Evolutionary conservation across 768 basidiomycete genomes (phyloP), one percentile per base, ranked within the genome.

Genomic region (Asterophora parasitica): DNA sequence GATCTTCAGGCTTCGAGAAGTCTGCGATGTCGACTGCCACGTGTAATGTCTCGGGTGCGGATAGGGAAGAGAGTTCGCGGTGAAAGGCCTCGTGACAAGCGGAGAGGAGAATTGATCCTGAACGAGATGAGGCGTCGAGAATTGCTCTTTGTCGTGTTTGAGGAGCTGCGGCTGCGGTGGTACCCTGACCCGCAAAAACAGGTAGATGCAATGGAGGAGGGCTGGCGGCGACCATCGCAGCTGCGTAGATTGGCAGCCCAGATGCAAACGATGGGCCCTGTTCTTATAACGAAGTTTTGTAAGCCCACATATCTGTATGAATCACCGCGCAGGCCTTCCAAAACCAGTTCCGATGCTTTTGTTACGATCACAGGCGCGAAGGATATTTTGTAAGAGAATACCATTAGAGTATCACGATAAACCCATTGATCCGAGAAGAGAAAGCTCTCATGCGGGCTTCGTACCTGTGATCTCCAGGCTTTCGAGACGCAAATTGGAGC

Each of bases 121-220:
- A 57, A 4, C 72, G 61, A 10, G 73, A 69, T 20, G 63, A 59
- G 13, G 73, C 71, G 51, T 77, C 76, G 26, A 54, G 60, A 15
- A 73, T 46, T 5, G 73, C 73, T 56, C 71, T 71, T 19, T 66
- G 61, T 6, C 62, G 62, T 12, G 67, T 64, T 27, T 61, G 58
- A 12, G 52, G 44, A 20, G 68, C 51, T 39, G 65, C 66, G 17
- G 66, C 51, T 10, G 62, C 61, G 9, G 66, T 42, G 3, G 73
- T 69, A 2, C 78, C 82, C 56, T 83, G 82, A 5, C 81, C 81
- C 36, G 76, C 69, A 54, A 83, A 83, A 13, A 81, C 61, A 3
- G 77, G 81, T 37, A 83, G 55, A 49, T 68, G 45, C 34, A 69
- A 39, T 7, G 34, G n/a, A 27, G 46, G 31, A 23, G 46, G 39